Conservation (phyloP, 495 filamentous ascomycete genomes). For the Pseudevernia furfuracea region DNA sequence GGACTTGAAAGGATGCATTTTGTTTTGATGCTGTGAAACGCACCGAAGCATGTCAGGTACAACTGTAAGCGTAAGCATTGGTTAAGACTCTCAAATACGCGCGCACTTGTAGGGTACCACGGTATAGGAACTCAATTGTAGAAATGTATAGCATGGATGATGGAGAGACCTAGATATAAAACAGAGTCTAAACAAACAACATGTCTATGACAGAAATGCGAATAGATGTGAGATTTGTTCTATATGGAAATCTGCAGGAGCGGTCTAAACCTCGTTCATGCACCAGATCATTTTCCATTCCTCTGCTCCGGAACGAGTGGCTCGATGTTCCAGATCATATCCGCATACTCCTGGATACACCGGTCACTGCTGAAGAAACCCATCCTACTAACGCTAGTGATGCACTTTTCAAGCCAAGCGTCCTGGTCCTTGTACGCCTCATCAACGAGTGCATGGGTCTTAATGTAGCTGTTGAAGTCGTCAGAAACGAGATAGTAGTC, state of each 20-base stretch:
- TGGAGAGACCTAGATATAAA: not conserved
- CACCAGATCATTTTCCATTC: not conserved
- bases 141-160: not conserved
- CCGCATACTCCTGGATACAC: constrained; percentile 97
- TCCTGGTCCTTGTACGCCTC: constrained; percentile 85
- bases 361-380: constrained; percentile 94
- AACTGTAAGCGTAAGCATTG: not conserved
- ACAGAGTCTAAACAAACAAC: not conserved
- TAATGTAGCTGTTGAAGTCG: constrained; percentile 88
- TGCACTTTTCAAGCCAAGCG: constrained; percentile 83
- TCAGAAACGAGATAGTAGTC: constrained; percentile 97
- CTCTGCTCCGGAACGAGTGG: constrained; percentile 45
- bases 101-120: not conserved
- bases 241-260: not conserved
- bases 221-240: not conserved
- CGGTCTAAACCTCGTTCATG: not conserved
- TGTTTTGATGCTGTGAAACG: not conserved
- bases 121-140: too few species aligned
- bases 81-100: not conserved
- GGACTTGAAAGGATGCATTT: not conserved
- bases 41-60: too few species aligned
- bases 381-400: constrained; percentile 83
- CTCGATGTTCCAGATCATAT: constrained; percentile 85
- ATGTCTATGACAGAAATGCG: not conserved
- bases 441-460: constrained; percentile 84